Base-by-base conservation (phyloP, 2,329 filamentous ascomycete species). In the Botrytis squamosa region DNA sequence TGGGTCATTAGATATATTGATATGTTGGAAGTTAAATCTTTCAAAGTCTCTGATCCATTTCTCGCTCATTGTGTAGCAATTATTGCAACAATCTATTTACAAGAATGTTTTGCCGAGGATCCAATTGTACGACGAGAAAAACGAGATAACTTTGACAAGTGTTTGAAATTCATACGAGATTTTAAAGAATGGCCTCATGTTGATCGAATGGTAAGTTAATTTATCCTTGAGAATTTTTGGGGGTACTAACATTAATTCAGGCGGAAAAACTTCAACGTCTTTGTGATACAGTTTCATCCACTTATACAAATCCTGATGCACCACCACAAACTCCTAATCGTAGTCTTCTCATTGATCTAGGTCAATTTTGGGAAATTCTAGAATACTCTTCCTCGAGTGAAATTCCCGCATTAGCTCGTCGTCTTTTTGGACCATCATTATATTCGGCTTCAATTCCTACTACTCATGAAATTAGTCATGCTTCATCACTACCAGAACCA, bases 1-100 rank as follows among this genome's bases (percentile, higher is more conserved):
- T 88, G 86, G 86, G 86, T 88, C 40, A 83, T 87, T 6, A 85
- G 87, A 76, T 85, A 87, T 67, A 83, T 88, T 64, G 84, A 86
- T 65, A 83, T 83, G 75, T 81, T 84, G 73, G 81, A 83, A 79
- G 82, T 84, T 76, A 84, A 85, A 77, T 79, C 78, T 0, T 86
- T 87, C 72, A 79, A 83, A 66, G 82, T 85, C 12, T 84, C 84
- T 8, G 85, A 86, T 77, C 85, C 85, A 2, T 82, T 85, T 36
- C 76, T 86, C 18, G 84, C 84, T 2, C 86, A 88, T 60, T 85
- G 85, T 71, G 85, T 85, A 4, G 85, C 85, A 0, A 84, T 88
- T 3, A 84, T 87, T 5, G 86, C 86, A 0, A 88, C 86, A 3
- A 87, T 88, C 52, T 86, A 86, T 75, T 77, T 88, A 3, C 86